Evolutionary conservation across 169 alveolate species (phyloP).

Genomic region (Eimeria praecox): DNA sequence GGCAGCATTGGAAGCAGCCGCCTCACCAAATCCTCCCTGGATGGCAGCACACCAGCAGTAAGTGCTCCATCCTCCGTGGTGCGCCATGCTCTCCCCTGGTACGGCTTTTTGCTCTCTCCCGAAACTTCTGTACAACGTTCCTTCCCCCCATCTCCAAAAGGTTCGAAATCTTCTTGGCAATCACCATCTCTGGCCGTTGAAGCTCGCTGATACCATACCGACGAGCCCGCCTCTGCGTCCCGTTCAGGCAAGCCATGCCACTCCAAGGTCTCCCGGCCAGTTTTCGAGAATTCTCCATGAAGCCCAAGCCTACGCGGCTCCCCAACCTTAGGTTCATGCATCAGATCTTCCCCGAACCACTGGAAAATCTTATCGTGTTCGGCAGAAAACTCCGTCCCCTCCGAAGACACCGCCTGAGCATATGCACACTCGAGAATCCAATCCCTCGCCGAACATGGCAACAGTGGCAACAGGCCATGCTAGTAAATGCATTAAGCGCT

Average conservation of each 20-base stretch:
- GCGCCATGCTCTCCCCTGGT: not conserved
- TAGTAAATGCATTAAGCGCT: not conserved
- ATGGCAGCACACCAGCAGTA: conserved; percentile 9
- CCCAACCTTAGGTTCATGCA: not conserved
- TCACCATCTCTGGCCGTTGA: not conserved
- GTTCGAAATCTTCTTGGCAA: not conserved
- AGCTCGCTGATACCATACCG: not conserved
- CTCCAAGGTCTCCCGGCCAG: not conserved
- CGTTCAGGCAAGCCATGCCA: not conserved
- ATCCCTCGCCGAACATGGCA: not conserved
- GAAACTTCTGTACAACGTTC: not conserved
- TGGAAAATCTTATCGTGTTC: not conserved
- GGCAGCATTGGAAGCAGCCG: conserved; percentile 14
- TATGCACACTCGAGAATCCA: not conserved
- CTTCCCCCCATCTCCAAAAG: not conserved
- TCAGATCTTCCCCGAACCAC: not conserved
- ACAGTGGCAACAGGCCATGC: no score
- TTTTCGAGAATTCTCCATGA: not conserved
- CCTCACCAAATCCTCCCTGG: conserved; percentile 19
- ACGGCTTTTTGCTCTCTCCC: not conserved
- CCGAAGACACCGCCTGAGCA: not conserved
- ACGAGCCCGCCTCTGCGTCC: not conserved
- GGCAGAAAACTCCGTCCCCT: not conserved
- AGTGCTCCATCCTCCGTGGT: not conserved
- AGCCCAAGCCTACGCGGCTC: not conserved